Conservation (phyloP, 805 yeast species). For the Komagataella phaffii region DNA sequence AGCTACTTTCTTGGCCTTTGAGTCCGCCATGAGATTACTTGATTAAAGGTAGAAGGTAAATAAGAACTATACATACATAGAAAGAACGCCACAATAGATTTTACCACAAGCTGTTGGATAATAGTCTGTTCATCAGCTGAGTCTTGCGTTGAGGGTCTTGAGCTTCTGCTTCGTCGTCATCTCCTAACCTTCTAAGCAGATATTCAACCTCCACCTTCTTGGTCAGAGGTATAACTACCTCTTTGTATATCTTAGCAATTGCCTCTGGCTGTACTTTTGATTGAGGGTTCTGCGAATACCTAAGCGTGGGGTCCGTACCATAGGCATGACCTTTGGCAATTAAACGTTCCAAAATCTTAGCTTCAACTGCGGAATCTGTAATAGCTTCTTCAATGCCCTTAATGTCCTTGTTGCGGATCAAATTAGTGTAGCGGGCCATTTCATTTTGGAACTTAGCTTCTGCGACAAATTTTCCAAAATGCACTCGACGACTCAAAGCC, state of each 20-base stretch:
- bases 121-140: not conserved
- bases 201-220: slow-evolving; percentile 93
- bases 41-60: slow-evolving; percentile 11
- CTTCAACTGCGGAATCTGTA: slow-evolving; percentile 82
- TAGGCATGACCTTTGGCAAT: slow-evolving; percentile 72
- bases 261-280: slow-evolving; percentile 73
- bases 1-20: slow-evolving; percentile 91
- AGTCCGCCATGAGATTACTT: slow-evolving; percentile 64
- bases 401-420: slow-evolving; percentile 55
- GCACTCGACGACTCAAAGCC: slow-evolving; percentile 82
- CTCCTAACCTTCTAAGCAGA: slow-evolving; percentile 67
- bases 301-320: slow-evolving; percentile 78
- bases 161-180: not conserved
- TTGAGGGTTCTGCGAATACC: slow-evolving; percentile 51
- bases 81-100: not conserved
- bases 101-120: not conserved
- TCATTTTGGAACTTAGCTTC: slow-evolving; percentile 80
- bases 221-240: slow-evolving; percentile 85
- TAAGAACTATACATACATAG: slow-evolving; percentile 1
- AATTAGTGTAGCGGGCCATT: slow-evolving; percentile 41
- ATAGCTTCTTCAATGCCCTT: slow-evolving; percentile 68
- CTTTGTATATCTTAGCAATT: slow-evolving; percentile 73
- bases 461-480: slow-evolving; percentile 95
- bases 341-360: slow-evolving; percentile 65
- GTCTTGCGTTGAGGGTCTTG: not conserved